phyloP scores from a whole-genome alignment of 73 alveolate genomes.

The Uronychia binucleata region DNA sequence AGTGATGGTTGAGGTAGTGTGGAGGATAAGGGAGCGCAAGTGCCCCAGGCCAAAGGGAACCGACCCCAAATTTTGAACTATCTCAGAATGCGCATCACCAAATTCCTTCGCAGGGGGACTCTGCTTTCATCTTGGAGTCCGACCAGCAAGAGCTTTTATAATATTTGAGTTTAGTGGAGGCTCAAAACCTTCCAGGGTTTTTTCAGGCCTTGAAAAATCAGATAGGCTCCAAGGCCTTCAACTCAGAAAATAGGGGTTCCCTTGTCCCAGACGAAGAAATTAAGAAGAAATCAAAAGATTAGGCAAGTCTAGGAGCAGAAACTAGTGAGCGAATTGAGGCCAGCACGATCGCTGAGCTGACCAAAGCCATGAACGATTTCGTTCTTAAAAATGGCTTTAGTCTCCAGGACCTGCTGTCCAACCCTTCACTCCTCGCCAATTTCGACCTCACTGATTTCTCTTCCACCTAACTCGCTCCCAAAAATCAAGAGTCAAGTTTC shows the following conservation, averaged over 20 bases:
- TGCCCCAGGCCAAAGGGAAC: too few relatives aligned
- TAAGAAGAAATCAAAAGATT: neutral
- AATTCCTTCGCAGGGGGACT: neutral
- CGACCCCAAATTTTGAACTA: neutral
- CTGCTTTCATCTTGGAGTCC: neutral
- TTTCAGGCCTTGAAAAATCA: neutral
- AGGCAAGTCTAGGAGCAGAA: neutral
- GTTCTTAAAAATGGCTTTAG: neutral
- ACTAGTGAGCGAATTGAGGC: neutral
- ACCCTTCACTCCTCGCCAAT: neutral
- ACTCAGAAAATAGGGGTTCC: neutral
- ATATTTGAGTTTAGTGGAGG: neutral
- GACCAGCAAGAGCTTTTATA: neutral
- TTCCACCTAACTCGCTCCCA: neutral
- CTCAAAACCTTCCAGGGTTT: neutral
- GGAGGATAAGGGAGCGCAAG: too few relatives aligned
- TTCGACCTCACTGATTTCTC: neutral
- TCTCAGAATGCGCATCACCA: neutral
- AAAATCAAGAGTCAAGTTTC: too few relatives aligned
- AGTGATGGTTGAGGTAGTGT: neutral
- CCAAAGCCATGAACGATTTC: neutral
- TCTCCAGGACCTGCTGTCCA: slow-evolving; percentile 2
- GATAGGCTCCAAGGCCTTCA: neutral
- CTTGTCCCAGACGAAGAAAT: neutral
- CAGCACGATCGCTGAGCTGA: neutral